Evolutionary conservation across 495 filamentous ascomycete species (phyloP), one percentile per base, ranked within the genome.

Genomic region (Bryoglossum gracile): DNA sequence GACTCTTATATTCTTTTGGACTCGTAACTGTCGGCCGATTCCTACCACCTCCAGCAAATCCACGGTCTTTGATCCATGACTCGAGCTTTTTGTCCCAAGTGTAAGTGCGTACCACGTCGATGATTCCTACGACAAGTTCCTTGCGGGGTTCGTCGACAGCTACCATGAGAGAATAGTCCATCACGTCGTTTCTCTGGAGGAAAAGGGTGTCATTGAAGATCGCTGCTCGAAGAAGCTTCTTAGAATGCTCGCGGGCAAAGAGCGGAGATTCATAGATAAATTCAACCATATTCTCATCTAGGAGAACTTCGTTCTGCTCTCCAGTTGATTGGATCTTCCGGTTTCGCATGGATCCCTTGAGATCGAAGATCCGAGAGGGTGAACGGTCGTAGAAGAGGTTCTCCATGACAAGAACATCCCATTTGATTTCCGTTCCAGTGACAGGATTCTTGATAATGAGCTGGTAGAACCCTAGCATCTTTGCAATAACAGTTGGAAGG

Each of bases 71-170:
- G 69, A 97, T 95, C 92, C 92, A 99, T 22, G 83, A 89, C 67
- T 99, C 92, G 8, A 99, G 76, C 58, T 94, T 95, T 72, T 99
- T 99, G 67, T 99, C 92, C 92, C 94, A 99, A 10, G 92, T 99
- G 61, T 95, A 99, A 0, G 92, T 99, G 32, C 92, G 81, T 54
- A 99, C 97, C 63, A 89, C 96, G 60, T 99, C 92, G 56, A 99
- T 97, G 56, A 99, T 95, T 3, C 92, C 92, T 13, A 99, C 90
- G 4, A 95, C 84, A 28, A 99, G 75, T 69, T 99, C 92, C 51
- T 87, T 87, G 34, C 81, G 44, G 21, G 49, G 43, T 43, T 98
- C 94, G 58, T 97, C 90, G 37, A 99, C 89, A 14, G 92, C 92
- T 37, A 96, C 88, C 92, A 99, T 99, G 26, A 99, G 73, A 17